phyloP scores from a whole-genome alignment of 1,284 basidiomycete genomes.

The Termitomyces sp. region DNA sequence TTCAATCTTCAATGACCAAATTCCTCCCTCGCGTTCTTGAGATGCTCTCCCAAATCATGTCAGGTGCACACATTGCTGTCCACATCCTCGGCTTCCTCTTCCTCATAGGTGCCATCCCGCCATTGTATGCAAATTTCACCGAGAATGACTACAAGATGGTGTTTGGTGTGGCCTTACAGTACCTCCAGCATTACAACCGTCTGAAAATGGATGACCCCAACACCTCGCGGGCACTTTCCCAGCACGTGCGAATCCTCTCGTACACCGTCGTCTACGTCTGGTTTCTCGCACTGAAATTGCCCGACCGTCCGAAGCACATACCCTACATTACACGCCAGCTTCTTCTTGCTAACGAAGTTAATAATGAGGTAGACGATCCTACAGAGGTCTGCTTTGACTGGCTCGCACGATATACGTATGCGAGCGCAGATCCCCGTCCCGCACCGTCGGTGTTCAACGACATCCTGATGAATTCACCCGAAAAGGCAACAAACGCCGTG shows the following conservation, averaged over 20 bases:
- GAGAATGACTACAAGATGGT: constrained; percentile 92
- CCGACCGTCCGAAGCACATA: constrained; percentile 80
- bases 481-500: constrained; percentile 32
- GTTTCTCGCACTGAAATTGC: constrained; percentile 90
- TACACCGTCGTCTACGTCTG: constrained; percentile 94
- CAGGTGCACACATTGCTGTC: constrained; percentile 88
- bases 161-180: constrained; percentile 93
- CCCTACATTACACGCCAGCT: constrained; percentile 87
- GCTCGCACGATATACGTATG: constrained; percentile 93
- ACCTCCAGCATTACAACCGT: constrained; percentile 88
- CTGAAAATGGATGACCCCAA: constrained; percentile 45
- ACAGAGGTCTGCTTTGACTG: constrained; percentile 98
- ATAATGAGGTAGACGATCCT: constrained; percentile 76
- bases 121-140: constrained; percentile 89
- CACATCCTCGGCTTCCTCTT: constrained; percentile 94
- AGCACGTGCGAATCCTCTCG: constrained; percentile 92
- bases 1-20: constrained; percentile 81
- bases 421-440: constrained; percentile 89
- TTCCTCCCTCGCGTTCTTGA: constrained; percentile 80
- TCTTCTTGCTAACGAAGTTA: constrained; percentile 82
- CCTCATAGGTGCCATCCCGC: constrained; percentile 74
- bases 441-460: constrained; percentile 78
- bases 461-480: constrained; percentile 54
- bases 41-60: constrained; percentile 92
- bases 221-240: constrained; percentile 85